Base-by-base conservation (phyloP, 192 early-diverging fungal genomes). In the Backusella tarrabulga region DNA sequence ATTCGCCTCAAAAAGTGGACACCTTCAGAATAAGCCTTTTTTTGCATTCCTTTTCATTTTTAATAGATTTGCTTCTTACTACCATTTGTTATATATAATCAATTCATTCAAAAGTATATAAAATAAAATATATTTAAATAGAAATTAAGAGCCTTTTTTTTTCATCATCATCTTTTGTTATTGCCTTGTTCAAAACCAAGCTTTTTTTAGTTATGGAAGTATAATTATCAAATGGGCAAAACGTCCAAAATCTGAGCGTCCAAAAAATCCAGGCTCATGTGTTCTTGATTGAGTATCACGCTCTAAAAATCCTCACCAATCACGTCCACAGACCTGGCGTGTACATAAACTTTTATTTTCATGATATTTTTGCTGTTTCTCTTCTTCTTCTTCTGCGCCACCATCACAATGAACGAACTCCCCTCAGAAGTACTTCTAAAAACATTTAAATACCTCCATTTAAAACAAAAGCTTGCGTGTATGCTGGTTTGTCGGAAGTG, bases 1-100 rank as follows among this genome's bases (percentile, higher is more conserved):
- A 99, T 99, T 83, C 92, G 98, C 56, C 88, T 99, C 71, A 95
- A 93, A 88, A 95, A 95, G 87, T 95, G 92, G 92, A 84, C 83
- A 35, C 74, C 79, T 46, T 23, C 56, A 1, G 56, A 63, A 23
- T 63, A 63, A 29, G 23, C 29, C 12, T 4, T 11, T 63, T 29
- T 26, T 26, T 60, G 0, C 23, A 23, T 60, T 60, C 9, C n/a
- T 60, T 23, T 60, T 63, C 26, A 63, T 12, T 12, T 12, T 63
- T 63, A 63, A 14, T 63, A 63, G 56, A 63, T 63, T 26, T 9
- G 29, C 56, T 63, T 63, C 54, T 56, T 11, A 19, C 29, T 26
- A 26, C 56, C 56, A 63, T 63, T 29, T 63, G 56, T 63, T 63
- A 63, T 29, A 63, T 63, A 63, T 26, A 32, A 1, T 63, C 56